phyloP scores from a whole-genome alignment of 2,329 filamentous ascomycete species.

The Penicillium sp. region DNA sequence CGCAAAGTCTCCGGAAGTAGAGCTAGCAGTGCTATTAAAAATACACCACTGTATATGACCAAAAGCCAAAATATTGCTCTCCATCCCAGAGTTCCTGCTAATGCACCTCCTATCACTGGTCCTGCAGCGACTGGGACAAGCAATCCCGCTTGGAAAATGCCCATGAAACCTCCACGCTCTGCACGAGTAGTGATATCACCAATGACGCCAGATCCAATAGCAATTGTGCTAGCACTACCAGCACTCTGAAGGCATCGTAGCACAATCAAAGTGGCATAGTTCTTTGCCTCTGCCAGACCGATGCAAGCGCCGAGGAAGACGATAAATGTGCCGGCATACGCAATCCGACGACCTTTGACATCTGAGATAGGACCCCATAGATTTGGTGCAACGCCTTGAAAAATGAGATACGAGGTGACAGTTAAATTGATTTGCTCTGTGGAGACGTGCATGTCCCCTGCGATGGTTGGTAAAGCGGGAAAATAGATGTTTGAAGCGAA shows the following conservation, averaged over 20 bases:
- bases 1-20: slow-evolving; percentile 45
- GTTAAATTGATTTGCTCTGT: slow-evolving; percentile 45
- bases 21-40: slow-evolving; percentile 33
- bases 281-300: slow-evolving; percentile 40
- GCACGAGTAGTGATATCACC: slow-evolving; percentile 44
- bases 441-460: slow-evolving; percentile 42
- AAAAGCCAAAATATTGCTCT: slow-evolving; percentile 48
- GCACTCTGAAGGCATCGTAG: slow-evolving; percentile 47
- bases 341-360: slow-evolving; percentile 40
- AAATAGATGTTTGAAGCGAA: slow-evolving; percentile 52
- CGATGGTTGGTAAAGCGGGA: slow-evolving; percentile 45
- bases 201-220: slow-evolving; percentile 45
- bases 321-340: slow-evolving; percentile 42
- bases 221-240: slow-evolving; percentile 46
- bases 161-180: slow-evolving; percentile 46
- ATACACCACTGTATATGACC: slow-evolving; percentile 36
- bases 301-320: slow-evolving; percentile 44
- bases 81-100: slow-evolving; percentile 43
- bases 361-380: slow-evolving; percentile 47
- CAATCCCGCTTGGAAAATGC: slow-evolving; percentile 40
- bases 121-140: slow-evolving; percentile 41
- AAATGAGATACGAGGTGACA: slow-evolving; percentile 48
- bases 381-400: slow-evolving; percentile 47
- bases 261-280: slow-evolving; percentile 42
- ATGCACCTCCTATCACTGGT: slow-evolving; percentile 44